Percentiles rank a stretch among this genome's conserved stretches.
phyloP scores from a whole-genome alignment of 495 filamentous ascomycete genomes.

The Penicillium macrosclerotiorum region DNA sequence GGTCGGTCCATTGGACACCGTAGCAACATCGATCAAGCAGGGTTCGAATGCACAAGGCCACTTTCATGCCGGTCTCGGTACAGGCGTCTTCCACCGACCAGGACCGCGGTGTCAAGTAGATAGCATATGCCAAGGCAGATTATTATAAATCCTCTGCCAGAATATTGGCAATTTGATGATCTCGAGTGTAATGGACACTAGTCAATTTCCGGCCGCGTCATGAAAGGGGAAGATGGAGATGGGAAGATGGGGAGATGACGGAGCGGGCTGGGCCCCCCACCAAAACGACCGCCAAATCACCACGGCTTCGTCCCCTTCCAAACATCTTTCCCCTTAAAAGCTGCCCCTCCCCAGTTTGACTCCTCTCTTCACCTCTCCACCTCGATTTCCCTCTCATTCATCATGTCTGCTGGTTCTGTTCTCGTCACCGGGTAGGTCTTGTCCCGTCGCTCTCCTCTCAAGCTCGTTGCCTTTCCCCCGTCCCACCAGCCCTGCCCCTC shows the following conservation, averaged over 20 bases:
- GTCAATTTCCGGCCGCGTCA: neutral
- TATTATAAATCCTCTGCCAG: too few species aligned
- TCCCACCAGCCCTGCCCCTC: neutral
- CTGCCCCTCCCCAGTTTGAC: conserved; percentile 8
- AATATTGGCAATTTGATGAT: neutral
- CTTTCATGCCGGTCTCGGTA: too few species aligned
- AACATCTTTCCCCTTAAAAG: conserved; percentile 35
- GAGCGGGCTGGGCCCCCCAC: neutral
- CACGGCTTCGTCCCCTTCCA: conserved; percentile 5
- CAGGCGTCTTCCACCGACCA: too few species aligned
- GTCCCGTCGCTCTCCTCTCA: neutral
- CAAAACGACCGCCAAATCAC: neutral
- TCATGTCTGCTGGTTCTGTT: conserved; percentile 81
- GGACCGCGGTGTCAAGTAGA: too few species aligned
- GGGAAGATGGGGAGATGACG: conserved; percentile 1
- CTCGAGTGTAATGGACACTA: neutral
- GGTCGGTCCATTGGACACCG: too few species aligned
- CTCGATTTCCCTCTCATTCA: conserved; percentile 14
- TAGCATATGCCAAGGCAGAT: too few species aligned
- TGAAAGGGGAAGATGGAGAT: too few species aligned
- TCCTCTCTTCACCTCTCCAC: neutral
- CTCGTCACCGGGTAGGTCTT: conserved; percentile 81
- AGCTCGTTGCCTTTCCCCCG: neutral
- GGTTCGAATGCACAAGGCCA: too few species aligned
- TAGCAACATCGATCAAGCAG: too few species aligned